Base-by-base conservation (phyloP, 2,329 filamentous ascomycete genomes). In the Fusarium setosum region DNA sequence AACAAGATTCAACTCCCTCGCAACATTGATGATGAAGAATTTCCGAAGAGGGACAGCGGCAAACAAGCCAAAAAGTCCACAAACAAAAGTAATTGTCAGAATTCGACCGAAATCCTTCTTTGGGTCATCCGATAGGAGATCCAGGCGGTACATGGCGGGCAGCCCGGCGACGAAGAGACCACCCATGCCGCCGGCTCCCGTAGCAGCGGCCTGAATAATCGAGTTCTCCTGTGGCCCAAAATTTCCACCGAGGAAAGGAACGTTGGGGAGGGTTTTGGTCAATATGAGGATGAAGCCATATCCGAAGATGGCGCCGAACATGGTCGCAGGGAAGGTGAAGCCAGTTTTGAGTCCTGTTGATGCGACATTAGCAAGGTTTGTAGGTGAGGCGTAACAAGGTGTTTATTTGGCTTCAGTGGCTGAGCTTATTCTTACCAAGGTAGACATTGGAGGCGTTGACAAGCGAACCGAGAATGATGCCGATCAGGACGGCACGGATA, bases 21-120 rank as follows among this genome's bases (percentile, higher is more conserved):
- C 86, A 12, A 90, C 86, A 59, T 89, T 86, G 73, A 90, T 85
- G 74, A 91, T 85, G 79, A 90, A 91, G 79, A 91, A 90, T 72
- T 89, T 89, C 58, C 88, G 86, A 18, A 89, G 81, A 8, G 87
- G 87, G 0, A 86, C 88, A 47, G 85, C 84, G 65, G 89, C 88
- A 74, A 88, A 88, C 60, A 90, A 82, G 5, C 88, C 88, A 73
- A 90, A 90, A 76, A 89, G 88, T 10, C 84, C 86, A 59, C 86
- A 86, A 45, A 89, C 84, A 40, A 88, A 79, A 3, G 87, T 89
- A 63, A 90, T 81, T 24, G 85, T 85, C 55, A 89, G 79, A 45
- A 90, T 83, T 29, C 85, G 81, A 54, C 81, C 81, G 67, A 88
- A 88, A 69, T 90, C 86, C 10, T 82, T 74, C 63, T 80, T 80